Percentiles rank a stretch among this genome's conserved stretches.
phyloP scores from a whole-genome alignment of 192 early-diverging fungal genomes.

The Allomyces arbusculus region DNA sequence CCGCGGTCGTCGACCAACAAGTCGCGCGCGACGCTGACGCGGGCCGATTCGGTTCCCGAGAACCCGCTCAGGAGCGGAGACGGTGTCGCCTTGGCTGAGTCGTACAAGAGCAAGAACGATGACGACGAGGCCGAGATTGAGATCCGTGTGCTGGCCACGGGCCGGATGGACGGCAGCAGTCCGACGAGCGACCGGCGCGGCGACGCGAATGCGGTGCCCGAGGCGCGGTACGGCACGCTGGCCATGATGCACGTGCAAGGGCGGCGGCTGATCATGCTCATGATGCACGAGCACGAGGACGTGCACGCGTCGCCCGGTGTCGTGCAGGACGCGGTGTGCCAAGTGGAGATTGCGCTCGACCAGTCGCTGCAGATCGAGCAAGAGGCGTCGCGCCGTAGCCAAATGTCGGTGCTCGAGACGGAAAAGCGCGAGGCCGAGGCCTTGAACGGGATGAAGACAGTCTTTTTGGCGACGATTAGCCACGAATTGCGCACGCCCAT shows the following conservation, averaged over 20 bases:
- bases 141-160: background rate
- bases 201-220: too few species aligned
- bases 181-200: background rate
- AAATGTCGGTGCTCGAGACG: background rate
- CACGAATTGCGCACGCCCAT: conserved; percentile 72
- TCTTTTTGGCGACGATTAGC: conserved; percentile 58
- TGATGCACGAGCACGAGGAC: background rate
- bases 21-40: too few species aligned
- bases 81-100: too few species aligned
- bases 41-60: too few species aligned
- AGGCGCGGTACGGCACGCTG: background rate
- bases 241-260: background rate
- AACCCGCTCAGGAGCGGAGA: too few species aligned
- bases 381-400: background rate
- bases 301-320: background rate
- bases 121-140: too few species aligned
- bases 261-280: background rate
- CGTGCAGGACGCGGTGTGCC: background rate
- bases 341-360: background rate
- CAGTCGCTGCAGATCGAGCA: background rate
- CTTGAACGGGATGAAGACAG: background rate
- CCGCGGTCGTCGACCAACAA: too few species aligned
- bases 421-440: background rate
- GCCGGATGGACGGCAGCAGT: background rate
- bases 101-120: too few species aligned